A percentile compares a stretch with the other conserved stretches of the same genome.
Conservation (phyloP, 169 alveolate genomes). For the Plasmodium vivax region DNA sequence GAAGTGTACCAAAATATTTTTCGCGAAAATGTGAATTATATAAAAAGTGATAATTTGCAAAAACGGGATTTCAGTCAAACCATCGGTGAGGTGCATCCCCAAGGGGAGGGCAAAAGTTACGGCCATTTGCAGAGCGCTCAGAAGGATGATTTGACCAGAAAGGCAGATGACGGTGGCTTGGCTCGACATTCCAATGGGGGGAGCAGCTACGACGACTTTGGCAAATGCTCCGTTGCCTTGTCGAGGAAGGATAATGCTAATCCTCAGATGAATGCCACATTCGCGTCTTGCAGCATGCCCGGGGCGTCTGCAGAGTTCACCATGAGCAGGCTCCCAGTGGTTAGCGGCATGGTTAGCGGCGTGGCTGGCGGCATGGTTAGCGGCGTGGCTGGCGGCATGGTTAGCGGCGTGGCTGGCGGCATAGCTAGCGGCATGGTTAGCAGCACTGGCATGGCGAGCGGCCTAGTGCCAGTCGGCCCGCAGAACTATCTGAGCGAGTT, state of each 20-base stretch:
- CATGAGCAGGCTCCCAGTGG: background rate
- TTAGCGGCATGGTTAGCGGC: background rate
- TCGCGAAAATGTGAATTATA: conserved; percentile 35
- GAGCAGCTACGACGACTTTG: too few relatives aligned
- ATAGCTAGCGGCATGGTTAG: too few relatives aligned
- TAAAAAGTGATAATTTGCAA: conserved; percentile 9
- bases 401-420: background rate
- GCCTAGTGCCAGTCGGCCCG: background rate
- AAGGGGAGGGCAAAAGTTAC: background rate
- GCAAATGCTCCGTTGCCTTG: too few relatives aligned
- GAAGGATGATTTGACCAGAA: background rate
- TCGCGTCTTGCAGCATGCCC: background rate
- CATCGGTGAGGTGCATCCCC: background rate
- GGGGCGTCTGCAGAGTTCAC: background rate
- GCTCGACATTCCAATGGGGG: too few relatives aligned
- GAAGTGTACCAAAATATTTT: conserved; percentile 57
- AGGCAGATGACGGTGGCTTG: too few relatives aligned
- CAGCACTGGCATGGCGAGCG: background rate
- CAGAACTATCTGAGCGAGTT: conserved; percentile 32
- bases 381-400: background rate
- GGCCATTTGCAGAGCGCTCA: background rate
- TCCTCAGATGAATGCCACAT: background rate
- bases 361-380: too few relatives aligned
- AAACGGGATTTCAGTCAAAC: background rate
- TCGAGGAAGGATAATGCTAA: background rate